Conservation (phyloP, 2,329 filamentous ascomycete species). For the Colletotrichum euphorbiae region DNA sequence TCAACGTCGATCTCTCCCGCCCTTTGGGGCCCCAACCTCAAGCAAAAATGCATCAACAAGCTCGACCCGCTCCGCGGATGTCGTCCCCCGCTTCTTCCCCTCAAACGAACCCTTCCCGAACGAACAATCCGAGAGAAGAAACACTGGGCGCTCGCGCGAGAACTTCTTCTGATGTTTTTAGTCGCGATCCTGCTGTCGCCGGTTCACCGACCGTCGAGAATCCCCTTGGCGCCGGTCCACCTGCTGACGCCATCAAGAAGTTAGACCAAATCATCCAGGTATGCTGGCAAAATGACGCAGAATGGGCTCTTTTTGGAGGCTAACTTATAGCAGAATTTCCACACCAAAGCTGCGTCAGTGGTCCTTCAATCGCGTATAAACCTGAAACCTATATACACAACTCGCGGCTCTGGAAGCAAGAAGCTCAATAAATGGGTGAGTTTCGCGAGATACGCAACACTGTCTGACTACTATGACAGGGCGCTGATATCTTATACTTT, state of each 20-base stretch:
- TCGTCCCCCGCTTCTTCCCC: conserved; percentile 79
- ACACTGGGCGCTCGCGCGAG: conserved; percentile 54
- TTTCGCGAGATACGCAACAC: conserved; percentile 37
- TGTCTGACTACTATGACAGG: not conserved
- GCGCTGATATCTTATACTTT: not conserved
- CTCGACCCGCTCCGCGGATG: conserved; percentile 78
- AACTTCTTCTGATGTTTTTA: conserved; percentile 56
- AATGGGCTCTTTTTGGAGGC: not conserved
- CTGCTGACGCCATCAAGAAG: conserved; percentile 78
- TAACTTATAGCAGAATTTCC: conserved; percentile 78
- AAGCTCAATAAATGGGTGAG: conserved; percentile 90
- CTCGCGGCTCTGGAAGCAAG: conserved; percentile 55
- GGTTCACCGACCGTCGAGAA: conserved; percentile 63
- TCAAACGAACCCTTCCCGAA: conserved; percentile 77
- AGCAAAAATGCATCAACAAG: conserved; percentile 85
- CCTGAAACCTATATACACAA: conserved; percentile 68
- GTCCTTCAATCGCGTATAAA: conserved; percentile 85
- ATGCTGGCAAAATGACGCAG: conserved; percentile 32
- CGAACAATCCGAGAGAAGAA: conserved; percentile 80
- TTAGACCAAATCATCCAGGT: conserved; percentile 96
- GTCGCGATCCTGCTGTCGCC: conserved; percentile 50
- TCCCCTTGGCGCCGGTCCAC: conserved; percentile 60
- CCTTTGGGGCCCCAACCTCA: conserved; percentile 6
- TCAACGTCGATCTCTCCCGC: not conserved
- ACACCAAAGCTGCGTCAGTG: conserved; percentile 86